Base-by-base conservation (phyloP, 495 filamentous ascomycete genomes). In the Hypomontagnella monticulosa region DNA sequence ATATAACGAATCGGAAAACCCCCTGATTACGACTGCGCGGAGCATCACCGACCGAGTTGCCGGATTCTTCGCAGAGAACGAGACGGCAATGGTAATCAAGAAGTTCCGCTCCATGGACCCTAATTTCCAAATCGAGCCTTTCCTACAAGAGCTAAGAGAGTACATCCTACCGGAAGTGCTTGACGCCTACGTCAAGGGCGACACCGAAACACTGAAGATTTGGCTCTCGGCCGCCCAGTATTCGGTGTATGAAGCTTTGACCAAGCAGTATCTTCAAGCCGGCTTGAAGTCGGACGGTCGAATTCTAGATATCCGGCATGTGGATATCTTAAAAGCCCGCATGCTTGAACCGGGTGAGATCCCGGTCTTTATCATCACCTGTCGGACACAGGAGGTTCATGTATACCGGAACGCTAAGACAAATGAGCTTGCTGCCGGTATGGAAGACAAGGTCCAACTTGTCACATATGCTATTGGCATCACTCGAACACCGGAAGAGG, bases 401-500 rank as follows among this genome's bases (percentile, higher is more conserved):
- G 93, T 97, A 12, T 99, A 97, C 80, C 85, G 89, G 38, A 96
- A 98, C 66, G 85, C 87, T 36, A 98, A 99, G 83, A 90, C 91
- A 0, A 85, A 86, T 56, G 83, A 97, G 69, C 85, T 99, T 38
- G 93, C 93, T 15, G 95, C 95, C n/a, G 95, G 95, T 30, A 97
- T 97, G 92, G 96, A 99, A 76, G 95, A 99, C 78, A 93, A 91
- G 78, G 95, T 99, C 30, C 94, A 97, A 76, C 89, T 96, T 57
- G 95, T 99, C 63, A 97, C 96, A 0, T 99, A 99, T 69, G 95
- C 93, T 41, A 98, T 99, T 67, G 95, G 95, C 53, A 88, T 98
- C 53, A 98, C 95, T 1, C 83, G 95, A 54, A 87, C 97, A 36
- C 85, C 94, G 18, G 95, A 99, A 71, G 95, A 99, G 66, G 95